Conservation (phyloP, 2,329 filamentous ascomycete species). For the Diaporthe sp. region DNA sequence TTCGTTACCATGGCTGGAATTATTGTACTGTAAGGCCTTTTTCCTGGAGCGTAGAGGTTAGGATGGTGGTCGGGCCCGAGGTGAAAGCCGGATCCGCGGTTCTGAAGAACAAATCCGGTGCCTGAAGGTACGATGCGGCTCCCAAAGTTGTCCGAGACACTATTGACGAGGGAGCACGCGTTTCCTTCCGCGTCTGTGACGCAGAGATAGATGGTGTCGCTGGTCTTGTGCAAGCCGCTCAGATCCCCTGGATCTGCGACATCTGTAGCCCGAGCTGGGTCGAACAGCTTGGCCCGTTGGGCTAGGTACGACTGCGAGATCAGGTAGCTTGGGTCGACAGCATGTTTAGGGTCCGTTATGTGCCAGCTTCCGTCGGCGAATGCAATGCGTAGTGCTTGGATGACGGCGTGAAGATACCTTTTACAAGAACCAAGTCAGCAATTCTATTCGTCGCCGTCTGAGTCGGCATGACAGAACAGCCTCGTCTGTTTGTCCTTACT, state of each 20-base stretch:
- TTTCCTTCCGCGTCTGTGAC: slow-evolving; percentile 87
- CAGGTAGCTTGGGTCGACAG: slow-evolving; percentile 55
- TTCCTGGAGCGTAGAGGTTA: slow-evolving; percentile 83
- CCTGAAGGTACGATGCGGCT: slow-evolving; percentile 86
- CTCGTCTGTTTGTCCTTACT: slow-evolving; percentile 59
- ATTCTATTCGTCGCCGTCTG: not conserved
- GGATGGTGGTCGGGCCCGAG: slow-evolving; percentile 76
- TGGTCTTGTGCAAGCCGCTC: slow-evolving; percentile 69
- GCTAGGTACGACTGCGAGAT: slow-evolving; percentile 80
- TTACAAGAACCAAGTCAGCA: not conserved
- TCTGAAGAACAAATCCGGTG: slow-evolving; percentile 92
- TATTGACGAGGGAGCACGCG: slow-evolving; percentile 95
- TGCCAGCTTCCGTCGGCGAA: slow-evolving; percentile 93
- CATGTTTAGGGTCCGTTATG: slow-evolving; percentile 82
- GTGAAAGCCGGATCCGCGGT: slow-evolving; percentile 88
- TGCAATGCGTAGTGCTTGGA: slow-evolving; percentile 89
- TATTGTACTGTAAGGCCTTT: slow-evolving; percentile 95
- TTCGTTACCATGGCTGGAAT: slow-evolving; percentile 92
- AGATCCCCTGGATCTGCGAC: slow-evolving; percentile 74
- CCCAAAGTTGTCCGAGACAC: slow-evolving; percentile 89
- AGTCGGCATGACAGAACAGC: no score
- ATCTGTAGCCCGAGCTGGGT: slow-evolving; percentile 74
- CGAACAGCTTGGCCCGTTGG: slow-evolving; percentile 72
- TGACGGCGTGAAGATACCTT: slow-evolving; percentile 78
- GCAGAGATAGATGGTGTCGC: slow-evolving; percentile 94